phyloP scores from a whole-genome alignment of 1,284 basidiomycete genomes.

The Tilletiaria anomala region DNA sequence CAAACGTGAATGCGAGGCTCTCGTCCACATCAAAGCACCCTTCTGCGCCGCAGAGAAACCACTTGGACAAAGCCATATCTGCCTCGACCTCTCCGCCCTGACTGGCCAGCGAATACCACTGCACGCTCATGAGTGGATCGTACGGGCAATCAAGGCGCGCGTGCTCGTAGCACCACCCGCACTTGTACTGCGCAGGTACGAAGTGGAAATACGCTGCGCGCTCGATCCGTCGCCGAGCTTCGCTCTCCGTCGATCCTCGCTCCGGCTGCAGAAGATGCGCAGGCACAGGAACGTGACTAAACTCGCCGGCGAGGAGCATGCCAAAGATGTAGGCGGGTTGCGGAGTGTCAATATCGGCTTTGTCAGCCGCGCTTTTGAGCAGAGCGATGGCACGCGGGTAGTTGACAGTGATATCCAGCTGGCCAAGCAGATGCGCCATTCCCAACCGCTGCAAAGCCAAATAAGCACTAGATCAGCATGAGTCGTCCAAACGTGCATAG shows the following conservation, averaged over 20 bases:
- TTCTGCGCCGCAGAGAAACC: constrained; percentile 80
- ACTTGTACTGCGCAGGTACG: constrained; percentile 75
- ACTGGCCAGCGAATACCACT: constrained; percentile 70
- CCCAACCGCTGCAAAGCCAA: constrained; percentile 42
- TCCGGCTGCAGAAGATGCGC: constrained; percentile 15
- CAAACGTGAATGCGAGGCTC: constrained; percentile 68
- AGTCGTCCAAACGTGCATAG: neutral
- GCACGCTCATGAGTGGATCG: constrained; percentile 75
- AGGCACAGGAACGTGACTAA: constrained; percentile 23
- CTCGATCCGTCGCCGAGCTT: constrained; percentile 46
- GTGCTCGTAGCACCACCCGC: constrained; percentile 77
- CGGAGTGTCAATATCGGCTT: constrained; percentile 59
- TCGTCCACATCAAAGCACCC: constrained; percentile 78
- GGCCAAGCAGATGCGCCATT: constrained; percentile 76
- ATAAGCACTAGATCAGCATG: neutral
- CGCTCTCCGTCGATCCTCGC: neutral
- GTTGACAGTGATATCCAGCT: constrained; percentile 54
- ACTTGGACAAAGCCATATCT: constrained; percentile 87
- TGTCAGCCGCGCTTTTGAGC: constrained; percentile 60
- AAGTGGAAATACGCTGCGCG: constrained; percentile 73
- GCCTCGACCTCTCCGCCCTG: constrained; percentile 60
- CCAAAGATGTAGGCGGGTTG: constrained; percentile 69
- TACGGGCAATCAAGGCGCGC: constrained; percentile 71
- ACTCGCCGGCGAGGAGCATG: constrained; percentile 58
- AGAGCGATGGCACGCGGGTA: constrained; percentile 54